Percentiles rank a stretch among this genome's conserved stretches.
Conservation (phyloP, 208 protist genomes). For the Angomonas deanei region DNA sequence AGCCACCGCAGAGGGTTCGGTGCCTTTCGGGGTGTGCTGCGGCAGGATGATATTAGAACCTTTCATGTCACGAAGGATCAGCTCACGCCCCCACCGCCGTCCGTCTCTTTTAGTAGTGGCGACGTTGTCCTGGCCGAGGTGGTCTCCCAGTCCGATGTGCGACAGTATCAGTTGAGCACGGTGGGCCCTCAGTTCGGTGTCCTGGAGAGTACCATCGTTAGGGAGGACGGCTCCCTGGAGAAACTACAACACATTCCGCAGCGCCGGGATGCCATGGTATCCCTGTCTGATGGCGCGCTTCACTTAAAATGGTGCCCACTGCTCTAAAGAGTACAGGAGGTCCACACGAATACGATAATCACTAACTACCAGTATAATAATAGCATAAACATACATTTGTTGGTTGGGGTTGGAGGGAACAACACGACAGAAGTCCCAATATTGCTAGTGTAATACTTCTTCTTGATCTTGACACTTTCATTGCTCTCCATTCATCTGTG, state of each 20-base stretch:
- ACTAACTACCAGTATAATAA: not conserved
- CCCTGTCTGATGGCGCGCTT: constrained; percentile 21
- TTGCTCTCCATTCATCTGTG: not conserved
- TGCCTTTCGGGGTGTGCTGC: constrained; percentile 58
- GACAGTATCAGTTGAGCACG: constrained; percentile 75
- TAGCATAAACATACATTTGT: not conserved
- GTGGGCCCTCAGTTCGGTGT: constrained; percentile 46
- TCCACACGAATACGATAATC: constrained; percentile 15
- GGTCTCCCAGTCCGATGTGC: constrained; percentile 71
- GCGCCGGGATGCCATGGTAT: constrained; percentile 35
- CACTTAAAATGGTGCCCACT: constrained; percentile 15
- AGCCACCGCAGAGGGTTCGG: constrained; percentile 18
- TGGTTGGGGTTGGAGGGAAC: too few relatives aligned
- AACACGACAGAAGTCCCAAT: too few relatives aligned
- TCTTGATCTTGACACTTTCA: too few relatives aligned
- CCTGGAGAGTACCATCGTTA: constrained; percentile 25
- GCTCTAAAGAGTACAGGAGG: not conserved
- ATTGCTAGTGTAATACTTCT: too few relatives aligned
- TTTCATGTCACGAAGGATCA: constrained; percentile 51
- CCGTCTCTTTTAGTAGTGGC: constrained; percentile 42
- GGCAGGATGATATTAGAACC: constrained; percentile 67
- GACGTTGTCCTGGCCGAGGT: constrained; percentile 73
- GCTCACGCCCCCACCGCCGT: constrained; percentile 41
- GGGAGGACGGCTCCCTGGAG: constrained; percentile 28
- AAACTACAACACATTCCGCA: constrained; percentile 23